Conservation (phyloP, 192 early-diverging fungal genomes). For the Gaertneriomyces semiglobifer region DNA sequence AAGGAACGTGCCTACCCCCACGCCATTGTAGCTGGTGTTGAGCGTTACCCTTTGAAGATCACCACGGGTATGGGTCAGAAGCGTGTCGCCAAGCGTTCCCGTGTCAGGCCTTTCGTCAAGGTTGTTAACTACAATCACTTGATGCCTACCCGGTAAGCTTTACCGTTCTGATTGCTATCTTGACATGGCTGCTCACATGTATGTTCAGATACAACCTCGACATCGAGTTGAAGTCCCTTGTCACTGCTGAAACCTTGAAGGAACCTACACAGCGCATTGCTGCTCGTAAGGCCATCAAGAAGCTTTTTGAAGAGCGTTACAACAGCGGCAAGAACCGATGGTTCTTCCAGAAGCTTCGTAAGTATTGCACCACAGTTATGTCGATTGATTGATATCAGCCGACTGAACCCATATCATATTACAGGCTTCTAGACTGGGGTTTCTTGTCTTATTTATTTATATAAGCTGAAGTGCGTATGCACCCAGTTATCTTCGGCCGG, state of each 20-base stretch:
- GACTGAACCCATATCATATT: too few relatives aligned
- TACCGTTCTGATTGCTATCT: background rate
- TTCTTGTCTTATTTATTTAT: too few relatives aligned
- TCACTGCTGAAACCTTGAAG: conserved; percentile 86
- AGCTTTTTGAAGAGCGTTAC: conserved; percentile 96
- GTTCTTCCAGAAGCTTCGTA: conserved; percentile 99
- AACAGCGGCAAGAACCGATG: conserved; percentile 99
- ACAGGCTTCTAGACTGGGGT: too few relatives aligned
- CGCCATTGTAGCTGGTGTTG: conserved; percentile 97
- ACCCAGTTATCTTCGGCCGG: too few relatives aligned
- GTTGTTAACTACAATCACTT: conserved; percentile 99
- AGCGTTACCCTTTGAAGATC: conserved; percentile 96
- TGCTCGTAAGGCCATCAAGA: conserved; percentile 93
- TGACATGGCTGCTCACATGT: background rate
- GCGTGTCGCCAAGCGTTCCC: conserved; percentile 93
- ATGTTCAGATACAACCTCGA: conserved; percentile 82
- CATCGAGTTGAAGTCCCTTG: conserved; percentile 86
- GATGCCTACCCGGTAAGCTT: conserved; percentile 93
- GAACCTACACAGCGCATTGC: conserved; percentile 87
- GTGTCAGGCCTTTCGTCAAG: conserved; percentile 99
- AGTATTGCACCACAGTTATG: background rate
- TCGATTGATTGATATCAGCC: too few relatives aligned
- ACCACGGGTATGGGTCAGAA: conserved; percentile 93
- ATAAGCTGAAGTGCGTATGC: too few relatives aligned
- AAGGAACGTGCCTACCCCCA: conserved; percentile 95